Conservation (phyloP, 116 monocot species). For the Dioscorea cayenensis region DNA sequence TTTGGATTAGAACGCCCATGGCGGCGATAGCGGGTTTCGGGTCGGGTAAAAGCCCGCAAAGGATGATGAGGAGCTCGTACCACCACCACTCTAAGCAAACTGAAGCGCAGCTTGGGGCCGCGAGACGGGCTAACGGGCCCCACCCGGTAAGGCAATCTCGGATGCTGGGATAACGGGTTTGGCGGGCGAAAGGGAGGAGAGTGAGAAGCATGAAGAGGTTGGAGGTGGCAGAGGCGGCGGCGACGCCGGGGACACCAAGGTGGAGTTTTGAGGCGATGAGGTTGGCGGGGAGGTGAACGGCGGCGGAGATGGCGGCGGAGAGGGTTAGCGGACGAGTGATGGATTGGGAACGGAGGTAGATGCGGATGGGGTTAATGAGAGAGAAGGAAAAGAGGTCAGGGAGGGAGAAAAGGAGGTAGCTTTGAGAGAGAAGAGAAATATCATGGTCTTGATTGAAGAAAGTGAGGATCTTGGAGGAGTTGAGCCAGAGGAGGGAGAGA, state of each 20-base stretch:
- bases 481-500: neutral
- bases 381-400: neutral
- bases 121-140: conserved; percentile 41
- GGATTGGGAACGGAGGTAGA: no score
- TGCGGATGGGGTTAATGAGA: no score
- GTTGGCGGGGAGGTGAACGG: conserved; percentile 17
- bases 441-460: conserved; percentile 36
- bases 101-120: conserved; percentile 52
- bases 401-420: no score
- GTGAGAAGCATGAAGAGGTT: no score
- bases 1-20: no score
- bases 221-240: no score
- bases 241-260: conserved; percentile 12
- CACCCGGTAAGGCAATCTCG: conserved; percentile 35
- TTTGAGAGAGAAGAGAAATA: neutral
- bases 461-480: conserved; percentile 16
- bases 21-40: conserved; percentile 10
- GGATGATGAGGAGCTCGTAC: conserved; percentile 65
- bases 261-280: conserved; percentile 24
- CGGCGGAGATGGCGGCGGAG: conserved; percentile 23
- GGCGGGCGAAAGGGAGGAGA: conserved; percentile 21
- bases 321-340: conserved; percentile 15
- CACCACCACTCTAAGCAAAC: conserved; percentile 85
- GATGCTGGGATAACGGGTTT: conserved; percentile 24
- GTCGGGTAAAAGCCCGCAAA: conserved; percentile 54